These are phyloP conservation scores for Vitis cinerea DNA, from an alignment of 164 flowering plant genomes.

Conservation along the genomic window DNA sequence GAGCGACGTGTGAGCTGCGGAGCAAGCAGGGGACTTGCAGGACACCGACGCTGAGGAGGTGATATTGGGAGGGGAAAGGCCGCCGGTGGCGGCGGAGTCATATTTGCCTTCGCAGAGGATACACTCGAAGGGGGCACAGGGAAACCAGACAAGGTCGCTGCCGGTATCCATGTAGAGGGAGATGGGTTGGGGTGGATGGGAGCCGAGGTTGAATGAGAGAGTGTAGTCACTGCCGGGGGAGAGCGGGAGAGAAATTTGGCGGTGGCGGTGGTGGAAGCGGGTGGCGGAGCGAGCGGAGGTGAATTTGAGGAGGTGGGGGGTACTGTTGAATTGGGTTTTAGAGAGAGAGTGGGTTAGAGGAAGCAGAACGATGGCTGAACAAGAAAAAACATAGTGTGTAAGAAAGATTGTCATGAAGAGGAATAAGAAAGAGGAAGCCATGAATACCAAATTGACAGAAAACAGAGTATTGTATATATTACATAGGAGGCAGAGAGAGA, in stretches of 20 bases:
- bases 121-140: slow-evolving; percentile 81
- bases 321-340: slow-evolving; percentile 34
- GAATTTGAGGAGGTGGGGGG: slow-evolving; percentile 76
- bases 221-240: slow-evolving; percentile 85
- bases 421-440: slow-evolving; percentile 31
- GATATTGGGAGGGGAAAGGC: slow-evolving; percentile 28
- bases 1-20: slow-evolving; percentile 63
- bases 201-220: slow-evolving; percentile 56
- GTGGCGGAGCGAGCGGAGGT: slow-evolving; percentile 59
- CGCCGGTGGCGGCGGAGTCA: slow-evolving; percentile 18
- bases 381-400: slow-evolving; percentile 5
- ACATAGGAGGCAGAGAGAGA: background rate
- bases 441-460: slow-evolving; percentile 1
- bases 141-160: slow-evolving; percentile 92
- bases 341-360: slow-evolving; percentile 74
- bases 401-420: slow-evolving; percentile 6
- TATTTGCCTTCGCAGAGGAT: slow-evolving; percentile 77
- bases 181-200: slow-evolving; percentile 36
- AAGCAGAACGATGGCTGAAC: slow-evolving; percentile 27
- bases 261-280: slow-evolving; percentile 45
- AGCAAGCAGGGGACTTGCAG: slow-evolving; percentile 67
- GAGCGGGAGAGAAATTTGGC: slow-evolving; percentile 74
- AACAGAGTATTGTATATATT: slow-evolving; percentile 5
- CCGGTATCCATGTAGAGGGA: slow-evolving; percentile 91
- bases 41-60: slow-evolving; percentile 35